Base-by-base conservation (phyloP, 2,329 filamentous ascomycete species). In the Fusarium sp. region DNA sequence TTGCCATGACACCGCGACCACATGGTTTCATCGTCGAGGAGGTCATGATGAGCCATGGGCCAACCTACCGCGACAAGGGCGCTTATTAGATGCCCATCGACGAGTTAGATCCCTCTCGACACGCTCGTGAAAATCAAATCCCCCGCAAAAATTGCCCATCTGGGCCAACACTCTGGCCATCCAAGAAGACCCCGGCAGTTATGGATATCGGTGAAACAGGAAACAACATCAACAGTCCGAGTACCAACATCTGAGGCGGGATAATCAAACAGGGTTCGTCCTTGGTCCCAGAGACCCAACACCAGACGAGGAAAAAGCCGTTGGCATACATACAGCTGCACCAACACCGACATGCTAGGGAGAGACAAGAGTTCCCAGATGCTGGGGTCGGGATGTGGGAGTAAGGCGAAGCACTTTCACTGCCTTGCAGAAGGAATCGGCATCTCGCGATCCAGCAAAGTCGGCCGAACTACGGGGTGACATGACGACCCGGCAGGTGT, bases 11-110 rank as follows among this genome's bases (percentile, higher is more conserved):
- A 60, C 55, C 62, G 60, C 51, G 60, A 44, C 50, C 56, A 60
- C 39, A 64, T 60, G 58, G 55, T 27, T 53, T 30, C 44, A 52
- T 63, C 56, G 66, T 46, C 47, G 54, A 62, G 59, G 44, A 44
- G 46, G 41, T 27, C 57, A 66, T 71, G 57, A 53, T 66, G 53
- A 36, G 65, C 34, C 44, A 64, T 51, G 28, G 27, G 39, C 30
- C 23, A 34, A 16, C 9, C 39, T 69, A 66, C 62, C 68, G 59
- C 64, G 61, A 72, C 54, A 43, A 65, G 51, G 71, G 75, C 75
- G 75, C 75, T 76, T 76, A 76, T 23, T 23, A 23, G 65, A 71
- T 65, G 66, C 66, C 62, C 74, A 64, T 40, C 60, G 43, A 57
- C 54, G 59, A 68, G 66, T 61, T 61, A 60, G 56, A 60, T 62